These are phyloP conservation scores for Phalaenopsis aphrodite DNA, from an alignment of 106 monocot genomes.

Conservation along the genomic window DNA sequence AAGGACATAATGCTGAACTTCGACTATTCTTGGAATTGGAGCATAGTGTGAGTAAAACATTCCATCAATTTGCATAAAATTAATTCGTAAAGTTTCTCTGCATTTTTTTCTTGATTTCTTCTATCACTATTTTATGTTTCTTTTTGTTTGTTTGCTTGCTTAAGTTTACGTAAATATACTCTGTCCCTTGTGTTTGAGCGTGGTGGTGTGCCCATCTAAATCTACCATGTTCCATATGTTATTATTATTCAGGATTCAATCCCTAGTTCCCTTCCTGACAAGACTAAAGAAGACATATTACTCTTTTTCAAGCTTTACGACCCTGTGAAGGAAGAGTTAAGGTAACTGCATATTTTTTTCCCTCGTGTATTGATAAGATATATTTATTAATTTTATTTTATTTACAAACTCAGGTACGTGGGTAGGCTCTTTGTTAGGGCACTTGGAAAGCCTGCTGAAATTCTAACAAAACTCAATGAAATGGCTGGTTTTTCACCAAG, in stretches of 20 bases:
- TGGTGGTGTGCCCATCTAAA: background rate
- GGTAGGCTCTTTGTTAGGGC: conserved; percentile 85
- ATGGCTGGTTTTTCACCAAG: conserved; percentile 74
- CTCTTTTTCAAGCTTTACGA: conserved; percentile 95
- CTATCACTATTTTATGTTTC: background rate
- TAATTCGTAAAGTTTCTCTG: background rate
- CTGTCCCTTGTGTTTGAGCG: background rate
- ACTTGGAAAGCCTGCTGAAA: conserved; percentile 73
- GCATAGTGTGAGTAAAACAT: conserved; percentile 23
- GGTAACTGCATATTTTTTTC: conserved; percentile 33
- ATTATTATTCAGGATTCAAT: conserved; percentile 42
- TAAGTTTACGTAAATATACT: background rate
- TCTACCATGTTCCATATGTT: background rate
- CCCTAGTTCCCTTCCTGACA: conserved; percentile 66
- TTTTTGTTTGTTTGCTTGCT: background rate
- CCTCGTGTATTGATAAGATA: background rate
- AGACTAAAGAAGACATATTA: conserved; percentile 87
- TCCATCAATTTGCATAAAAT: background rate
- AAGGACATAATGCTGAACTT: conserved; percentile 86
- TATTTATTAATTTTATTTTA: background rate
- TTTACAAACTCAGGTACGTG: conserved; percentile 40
- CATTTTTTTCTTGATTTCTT: background rate
- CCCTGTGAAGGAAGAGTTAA: conserved; percentile 80
- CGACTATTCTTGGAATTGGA: conserved; percentile 93
- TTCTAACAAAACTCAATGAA: conserved; percentile 79